Evolutionary conservation across 179 eudicot species (phyloP).

Genomic region (Gypsophila paniculata): DNA sequence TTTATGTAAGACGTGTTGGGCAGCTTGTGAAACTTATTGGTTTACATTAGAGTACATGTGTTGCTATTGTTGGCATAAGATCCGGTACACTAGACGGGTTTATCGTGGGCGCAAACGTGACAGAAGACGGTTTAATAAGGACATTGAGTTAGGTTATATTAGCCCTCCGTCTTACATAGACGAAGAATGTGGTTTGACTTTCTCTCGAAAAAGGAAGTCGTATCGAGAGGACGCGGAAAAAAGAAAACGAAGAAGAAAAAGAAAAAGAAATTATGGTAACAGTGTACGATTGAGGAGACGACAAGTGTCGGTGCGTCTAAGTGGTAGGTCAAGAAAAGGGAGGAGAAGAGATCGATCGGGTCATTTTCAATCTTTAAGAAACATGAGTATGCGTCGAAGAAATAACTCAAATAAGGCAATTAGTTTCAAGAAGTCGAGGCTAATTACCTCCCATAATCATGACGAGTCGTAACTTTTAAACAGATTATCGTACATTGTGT

Average conservation of each 20-base stretch:
- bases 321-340: constrained; percentile 22
- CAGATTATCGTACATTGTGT: too few relatives aligned
- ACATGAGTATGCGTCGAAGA: constrained; percentile 12
- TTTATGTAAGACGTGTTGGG: constrained; percentile 48
- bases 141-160: constrained; percentile 35
- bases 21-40: constrained; percentile 44
- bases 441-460: not conserved
- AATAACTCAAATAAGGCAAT: constrained; percentile 1
- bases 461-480: not conserved
- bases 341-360: constrained; percentile 7
- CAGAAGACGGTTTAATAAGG: constrained; percentile 19
- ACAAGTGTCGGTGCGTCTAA: constrained; percentile 24
- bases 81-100: constrained; percentile 36
- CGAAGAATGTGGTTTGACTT: constrained; percentile 4
- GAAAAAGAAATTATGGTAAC: not conserved
- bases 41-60: constrained; percentile 28
- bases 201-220: constrained; percentile 29
- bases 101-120: constrained; percentile 32
- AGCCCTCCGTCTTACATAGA: constrained; percentile 14
- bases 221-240: constrained; percentile 6
- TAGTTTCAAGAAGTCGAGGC: not conserved
- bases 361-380: constrained; percentile 17
- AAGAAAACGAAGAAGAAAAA: not conserved
- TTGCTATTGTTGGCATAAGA: constrained; percentile 49
- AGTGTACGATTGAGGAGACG: constrained; percentile 20